Conservation (phyloP, 164 flowering plant species). For the Chimonanthus salicifolius region DNA sequence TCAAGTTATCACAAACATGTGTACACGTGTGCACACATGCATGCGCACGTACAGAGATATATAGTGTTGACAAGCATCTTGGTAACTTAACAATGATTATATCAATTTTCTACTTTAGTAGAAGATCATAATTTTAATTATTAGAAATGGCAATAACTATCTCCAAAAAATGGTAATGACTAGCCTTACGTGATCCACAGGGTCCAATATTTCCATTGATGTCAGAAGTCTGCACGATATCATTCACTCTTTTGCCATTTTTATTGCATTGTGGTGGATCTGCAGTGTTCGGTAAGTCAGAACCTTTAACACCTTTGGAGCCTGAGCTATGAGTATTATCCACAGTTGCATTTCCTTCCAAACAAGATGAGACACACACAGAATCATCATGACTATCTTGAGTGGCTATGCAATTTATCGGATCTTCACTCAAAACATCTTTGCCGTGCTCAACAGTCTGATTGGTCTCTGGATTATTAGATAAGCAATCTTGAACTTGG, state of each 20-base stretch:
- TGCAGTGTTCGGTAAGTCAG: conserved; percentile 7
- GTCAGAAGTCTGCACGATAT: conserved; percentile 12
- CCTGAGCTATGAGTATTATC: conserved; percentile 7
- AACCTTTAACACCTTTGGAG: conserved; percentile 7
- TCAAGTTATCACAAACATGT: too few relatives aligned
- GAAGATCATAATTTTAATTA: neutral
- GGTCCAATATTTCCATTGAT: conserved; percentile 14
- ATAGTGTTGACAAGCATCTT: too few relatives aligned
- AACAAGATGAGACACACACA: conserved; percentile 6
- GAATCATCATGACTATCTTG: conserved; percentile 13
- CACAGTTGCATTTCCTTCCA: conserved; percentile 7
- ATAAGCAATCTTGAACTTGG: conserved; percentile 15
- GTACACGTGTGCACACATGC: too few relatives aligned
- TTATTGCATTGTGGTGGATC: neutral
- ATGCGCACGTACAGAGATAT: too few relatives aligned
- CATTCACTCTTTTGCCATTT: neutral
- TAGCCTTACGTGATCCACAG: conserved; percentile 10
- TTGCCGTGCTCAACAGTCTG: conserved; percentile 5
- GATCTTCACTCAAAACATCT: conserved; percentile 7
- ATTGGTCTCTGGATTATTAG: conserved; percentile 17
- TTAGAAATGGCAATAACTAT: too few relatives aligned
- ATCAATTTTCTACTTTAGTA: neutral
- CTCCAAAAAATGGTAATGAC: neutral
- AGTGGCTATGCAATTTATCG: neutral
- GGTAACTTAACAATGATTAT: too few relatives aligned